phyloP scores from a whole-genome alignment of 1,139 yeast genomes.

The Taphrina pruni region DNA sequence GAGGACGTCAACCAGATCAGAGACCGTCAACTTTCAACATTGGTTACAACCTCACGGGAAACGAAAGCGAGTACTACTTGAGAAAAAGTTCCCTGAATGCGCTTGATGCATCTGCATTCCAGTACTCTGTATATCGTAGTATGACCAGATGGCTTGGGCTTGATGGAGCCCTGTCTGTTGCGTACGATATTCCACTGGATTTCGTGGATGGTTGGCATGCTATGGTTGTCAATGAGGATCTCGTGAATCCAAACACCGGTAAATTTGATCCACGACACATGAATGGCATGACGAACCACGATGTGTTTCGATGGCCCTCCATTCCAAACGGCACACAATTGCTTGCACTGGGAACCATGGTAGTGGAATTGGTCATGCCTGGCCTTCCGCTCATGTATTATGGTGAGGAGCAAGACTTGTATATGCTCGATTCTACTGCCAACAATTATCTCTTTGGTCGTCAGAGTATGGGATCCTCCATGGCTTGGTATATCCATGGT shows the following conservation, averaged over 20 bases:
- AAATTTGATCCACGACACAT: conserved; percentile 42
- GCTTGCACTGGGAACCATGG: conserved; percentile 40
- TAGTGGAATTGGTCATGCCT: conserved; percentile 40
- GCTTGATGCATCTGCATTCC: conserved; percentile 43
- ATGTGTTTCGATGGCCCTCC: conserved; percentile 44
- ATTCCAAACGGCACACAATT: conserved; percentile 36
- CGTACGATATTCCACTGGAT: conserved; percentile 32
- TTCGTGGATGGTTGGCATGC: conserved; percentile 41
- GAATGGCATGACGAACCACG: conserved; percentile 43
- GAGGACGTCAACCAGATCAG: conserved; percentile 43
- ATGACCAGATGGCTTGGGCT: conserved; percentile 40
- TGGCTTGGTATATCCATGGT: conserved; percentile 43
- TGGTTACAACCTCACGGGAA: conserved; percentile 37
- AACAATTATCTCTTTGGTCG: conserved; percentile 43
- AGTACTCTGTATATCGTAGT: conserved; percentile 41
- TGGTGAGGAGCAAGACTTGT: conserved; percentile 44
- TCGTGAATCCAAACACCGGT: conserved; percentile 42
- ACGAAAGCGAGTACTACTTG: conserved; percentile 34
- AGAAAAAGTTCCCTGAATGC: conserved; percentile 28
- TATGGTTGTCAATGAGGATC: conserved; percentile 42
- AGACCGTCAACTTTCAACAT: conserved; percentile 20
- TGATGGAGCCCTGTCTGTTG: conserved; percentile 39
- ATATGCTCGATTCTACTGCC: conserved; percentile 42
- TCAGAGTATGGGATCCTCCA: conserved; percentile 41
- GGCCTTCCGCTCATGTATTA: conserved; percentile 41